These are phyloP conservation scores for Botrytis tulipae DNA, from an alignment of 2,329 filamentous ascomycete species.

Conservation along the genomic window DNA sequence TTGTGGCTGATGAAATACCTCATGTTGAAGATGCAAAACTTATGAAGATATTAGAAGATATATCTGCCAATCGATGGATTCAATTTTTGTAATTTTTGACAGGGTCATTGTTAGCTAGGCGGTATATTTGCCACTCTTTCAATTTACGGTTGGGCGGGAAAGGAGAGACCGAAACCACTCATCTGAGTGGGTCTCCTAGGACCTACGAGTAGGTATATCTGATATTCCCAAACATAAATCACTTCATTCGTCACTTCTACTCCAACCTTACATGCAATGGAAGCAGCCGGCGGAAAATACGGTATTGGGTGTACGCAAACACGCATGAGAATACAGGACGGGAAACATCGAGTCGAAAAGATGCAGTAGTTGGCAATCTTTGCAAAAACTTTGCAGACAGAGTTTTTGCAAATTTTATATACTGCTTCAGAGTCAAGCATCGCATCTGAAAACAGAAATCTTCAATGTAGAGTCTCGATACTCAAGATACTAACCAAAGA, in stretches of 20 bases:
- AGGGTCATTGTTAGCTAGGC: not conserved
- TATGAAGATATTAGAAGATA: not conserved
- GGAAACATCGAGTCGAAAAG: not conserved
- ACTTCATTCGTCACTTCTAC: not conserved
- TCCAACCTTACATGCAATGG: not conserved
- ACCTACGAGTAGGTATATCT: too few species aligned
- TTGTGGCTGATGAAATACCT: too few species aligned
- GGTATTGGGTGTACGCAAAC: not conserved
- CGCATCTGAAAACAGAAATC: too few species aligned
- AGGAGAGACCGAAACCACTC: not conserved
- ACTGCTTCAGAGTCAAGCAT: too few species aligned
- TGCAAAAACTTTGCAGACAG: too few species aligned
- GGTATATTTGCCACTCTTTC: not conserved
- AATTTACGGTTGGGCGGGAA: not conserved
- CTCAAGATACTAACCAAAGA: not conserved
- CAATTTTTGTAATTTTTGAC: not conserved
- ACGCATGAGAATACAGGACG: not conserved
- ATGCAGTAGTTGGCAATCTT: not conserved
- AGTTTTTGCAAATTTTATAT: too few species aligned
- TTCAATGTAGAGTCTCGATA: not conserved
- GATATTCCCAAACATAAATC: not conserved
- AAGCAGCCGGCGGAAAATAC: not conserved
- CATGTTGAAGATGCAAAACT: not conserved
- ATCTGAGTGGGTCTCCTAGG: not conserved
- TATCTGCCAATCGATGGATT: not conserved